phyloP scores from a whole-genome alignment of 768 basidiomycete species.

The Inosperma sp. region DNA sequence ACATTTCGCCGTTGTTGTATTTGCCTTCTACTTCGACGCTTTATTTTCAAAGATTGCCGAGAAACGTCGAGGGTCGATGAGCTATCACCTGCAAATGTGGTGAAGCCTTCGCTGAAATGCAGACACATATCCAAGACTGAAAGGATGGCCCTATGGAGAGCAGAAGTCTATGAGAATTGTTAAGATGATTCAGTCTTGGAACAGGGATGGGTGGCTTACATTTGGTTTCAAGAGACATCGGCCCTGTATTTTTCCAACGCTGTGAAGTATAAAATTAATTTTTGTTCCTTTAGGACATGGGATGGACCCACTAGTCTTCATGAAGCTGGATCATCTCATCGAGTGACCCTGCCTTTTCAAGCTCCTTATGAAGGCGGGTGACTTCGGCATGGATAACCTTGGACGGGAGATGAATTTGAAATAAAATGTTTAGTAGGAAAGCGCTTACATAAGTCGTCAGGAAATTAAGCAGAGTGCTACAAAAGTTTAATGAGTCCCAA shows the following conservation, averaged over 20 bases:
- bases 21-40: conserved; percentile 55
- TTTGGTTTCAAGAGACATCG: conserved; percentile 62
- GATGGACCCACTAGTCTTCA: conserved; percentile 55
- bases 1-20: conserved; percentile 51
- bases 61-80: conserved; percentile 56
- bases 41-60: conserved; percentile 47
- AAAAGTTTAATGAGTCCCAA: not conserved
- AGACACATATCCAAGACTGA: conserved; percentile 72
- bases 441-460: conserved; percentile 63
- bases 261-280: conserved; percentile 21
- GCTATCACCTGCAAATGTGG: conserved; percentile 54
- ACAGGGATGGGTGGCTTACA: conserved; percentile 31
- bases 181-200: not conserved
- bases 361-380: conserved; percentile 50
- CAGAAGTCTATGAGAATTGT: conserved; percentile 46
- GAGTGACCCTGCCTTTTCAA: conserved; percentile 54
- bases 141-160: conserved; percentile 60
- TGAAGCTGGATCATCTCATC: conserved; percentile 75
- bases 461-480: conserved; percentile 63
- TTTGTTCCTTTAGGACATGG: not conserved
- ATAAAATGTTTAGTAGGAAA: not conserved
- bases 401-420: conserved; percentile 2
- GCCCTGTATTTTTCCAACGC: conserved; percentile 55
- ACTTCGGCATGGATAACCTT: conserved; percentile 70
- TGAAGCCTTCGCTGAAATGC: conserved; percentile 62